phyloP scores from a whole-genome alignment of 129 eudicot genomes.

The Chrysanthemum seticuspe region DNA sequence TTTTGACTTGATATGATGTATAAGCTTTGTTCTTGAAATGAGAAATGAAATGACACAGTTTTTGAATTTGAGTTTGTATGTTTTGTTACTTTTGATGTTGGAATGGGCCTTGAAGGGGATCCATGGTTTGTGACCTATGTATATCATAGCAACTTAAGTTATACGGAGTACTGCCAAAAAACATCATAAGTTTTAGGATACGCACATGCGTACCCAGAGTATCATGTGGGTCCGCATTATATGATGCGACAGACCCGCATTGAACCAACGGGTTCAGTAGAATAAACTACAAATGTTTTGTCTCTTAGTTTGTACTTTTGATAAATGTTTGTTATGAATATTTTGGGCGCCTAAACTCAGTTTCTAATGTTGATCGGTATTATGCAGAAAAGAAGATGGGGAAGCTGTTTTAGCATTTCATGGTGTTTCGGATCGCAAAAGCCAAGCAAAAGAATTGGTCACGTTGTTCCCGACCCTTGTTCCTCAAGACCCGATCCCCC shows the following conservation, averaged over 20 bases:
- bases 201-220: too few species aligned
- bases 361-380: slow-evolving; percentile 2
- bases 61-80: not conserved
- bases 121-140: too few species aligned
- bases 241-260: too few species aligned
- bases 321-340: not conserved
- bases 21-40: not conserved
- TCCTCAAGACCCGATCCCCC: slow-evolving; percentile 39
- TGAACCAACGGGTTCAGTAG: too few species aligned
- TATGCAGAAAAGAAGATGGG: slow-evolving; percentile 87
- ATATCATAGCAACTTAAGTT: too few species aligned
- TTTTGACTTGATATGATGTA: not conserved
- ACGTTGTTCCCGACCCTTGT: slow-evolving; percentile 62
- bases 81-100: too few species aligned
- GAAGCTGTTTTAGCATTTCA: slow-evolving; percentile 72
- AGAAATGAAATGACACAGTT: not conserved
- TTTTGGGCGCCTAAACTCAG: not conserved
- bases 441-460: slow-evolving; percentile 61
- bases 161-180: too few species aligned
- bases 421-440: slow-evolving; percentile 82
- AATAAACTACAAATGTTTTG: too few species aligned
- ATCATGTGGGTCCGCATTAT: too few species aligned
- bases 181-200: too few species aligned
- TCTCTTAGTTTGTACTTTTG: not conserved
- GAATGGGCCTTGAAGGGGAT: not conserved